phyloP scores from a whole-genome alignment of 2,329 filamentous ascomycete species.

The Hypoxylon sp. region DNA sequence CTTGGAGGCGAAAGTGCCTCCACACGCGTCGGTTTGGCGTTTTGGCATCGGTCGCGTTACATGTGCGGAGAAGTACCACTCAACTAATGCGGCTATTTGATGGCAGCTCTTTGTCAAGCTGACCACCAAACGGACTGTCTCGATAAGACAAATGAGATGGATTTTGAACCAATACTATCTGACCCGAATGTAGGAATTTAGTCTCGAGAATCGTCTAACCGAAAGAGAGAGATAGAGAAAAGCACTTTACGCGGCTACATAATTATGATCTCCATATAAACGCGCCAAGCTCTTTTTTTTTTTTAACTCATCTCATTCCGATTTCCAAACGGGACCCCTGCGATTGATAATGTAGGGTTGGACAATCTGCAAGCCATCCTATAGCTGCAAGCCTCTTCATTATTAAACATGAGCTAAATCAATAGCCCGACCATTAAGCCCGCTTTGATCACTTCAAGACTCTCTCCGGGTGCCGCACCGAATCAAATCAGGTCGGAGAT shows the following conservation, averaged over 20 bases:
- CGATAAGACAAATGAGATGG: slow-evolving; percentile 26
- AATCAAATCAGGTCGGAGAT: slow-evolving; percentile 38
- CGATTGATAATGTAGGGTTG: slow-evolving; percentile 15
- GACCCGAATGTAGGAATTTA: slow-evolving; percentile 14
- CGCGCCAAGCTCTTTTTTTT: slow-evolving; percentile 36
- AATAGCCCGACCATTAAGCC: slow-evolving; percentile 3
- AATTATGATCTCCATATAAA: slow-evolving; percentile 37
- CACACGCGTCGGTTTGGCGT: slow-evolving; percentile 42
- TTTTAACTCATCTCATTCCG: slow-evolving; percentile 9
- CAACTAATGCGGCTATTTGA: slow-evolving; percentile 25
- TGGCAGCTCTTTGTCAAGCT: slow-evolving; percentile 24
- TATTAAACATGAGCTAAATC: slow-evolving; percentile 15
- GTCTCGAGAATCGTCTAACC: slow-evolving; percentile 14
- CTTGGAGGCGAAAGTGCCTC: slow-evolving; percentile 29
- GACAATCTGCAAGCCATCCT: slow-evolving; percentile 33
- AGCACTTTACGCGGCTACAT: slow-evolving; percentile 35
- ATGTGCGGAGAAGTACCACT: slow-evolving; percentile 24
- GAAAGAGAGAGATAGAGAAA: slow-evolving; percentile 17
- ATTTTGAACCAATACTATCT: slow-evolving; percentile 20
- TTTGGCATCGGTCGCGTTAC: slow-evolving; percentile 30
- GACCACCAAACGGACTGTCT: slow-evolving; percentile 13
- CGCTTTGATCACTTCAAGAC: slow-evolving; percentile 26
- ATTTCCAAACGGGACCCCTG: slow-evolving; percentile 21
- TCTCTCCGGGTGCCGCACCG: slow-evolving; percentile 24
- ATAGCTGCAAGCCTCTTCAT: slow-evolving; percentile 30